Percentiles rank a stretch among this genome's conserved stretches.
phyloP scores from a whole-genome alignment of 1,284 basidiomycete species.

The Leccinum fuscescens region DNA sequence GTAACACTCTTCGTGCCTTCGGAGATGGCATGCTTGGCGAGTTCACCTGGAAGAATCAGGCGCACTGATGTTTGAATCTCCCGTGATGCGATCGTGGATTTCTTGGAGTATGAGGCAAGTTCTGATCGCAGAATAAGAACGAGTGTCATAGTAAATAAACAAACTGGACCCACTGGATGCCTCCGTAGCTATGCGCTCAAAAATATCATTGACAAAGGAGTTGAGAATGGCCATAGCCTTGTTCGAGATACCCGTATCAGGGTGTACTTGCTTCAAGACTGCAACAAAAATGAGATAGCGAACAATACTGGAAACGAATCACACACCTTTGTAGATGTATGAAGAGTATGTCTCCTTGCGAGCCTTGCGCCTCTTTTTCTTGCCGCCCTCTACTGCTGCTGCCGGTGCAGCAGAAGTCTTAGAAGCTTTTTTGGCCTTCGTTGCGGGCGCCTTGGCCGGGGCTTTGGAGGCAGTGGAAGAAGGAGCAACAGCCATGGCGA shows the following conservation, averaged over 20 bases:
- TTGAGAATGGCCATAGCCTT: constrained; percentile 82
- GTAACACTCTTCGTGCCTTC: constrained; percentile 68
- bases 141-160: neutral
- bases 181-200: constrained; percentile 75
- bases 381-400: constrained; percentile 59
- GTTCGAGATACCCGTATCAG: constrained; percentile 80
- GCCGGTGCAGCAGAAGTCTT: constrained; percentile 58
- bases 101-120: constrained; percentile 78
- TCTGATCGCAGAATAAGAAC: constrained; percentile 39
- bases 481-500: constrained; percentile 21
- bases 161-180: constrained; percentile 53
- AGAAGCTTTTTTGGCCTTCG: constrained; percentile 82
- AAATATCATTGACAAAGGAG: constrained; percentile 75
- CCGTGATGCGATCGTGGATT: constrained; percentile 79
- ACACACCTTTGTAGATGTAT: constrained; percentile 87
- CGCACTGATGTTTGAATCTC: constrained; percentile 81
- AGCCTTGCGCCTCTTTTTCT: constrained; percentile 88
- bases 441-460: constrained; percentile 69
- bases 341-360: constrained; percentile 92
- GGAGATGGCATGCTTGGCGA: constrained; percentile 67
- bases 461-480: constrained; percentile 79
- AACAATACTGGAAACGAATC: constrained; percentile 32
- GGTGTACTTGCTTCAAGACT: constrained; percentile 74
- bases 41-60: constrained; percentile 73
- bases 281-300: constrained; percentile 40